A percentile compares a stretch with the other conserved stretches of the same genome.
Evolutionary conservation across 1,139 yeast species (phyloP).

Genomic region (Tardiomyces digboiensis): DNA sequence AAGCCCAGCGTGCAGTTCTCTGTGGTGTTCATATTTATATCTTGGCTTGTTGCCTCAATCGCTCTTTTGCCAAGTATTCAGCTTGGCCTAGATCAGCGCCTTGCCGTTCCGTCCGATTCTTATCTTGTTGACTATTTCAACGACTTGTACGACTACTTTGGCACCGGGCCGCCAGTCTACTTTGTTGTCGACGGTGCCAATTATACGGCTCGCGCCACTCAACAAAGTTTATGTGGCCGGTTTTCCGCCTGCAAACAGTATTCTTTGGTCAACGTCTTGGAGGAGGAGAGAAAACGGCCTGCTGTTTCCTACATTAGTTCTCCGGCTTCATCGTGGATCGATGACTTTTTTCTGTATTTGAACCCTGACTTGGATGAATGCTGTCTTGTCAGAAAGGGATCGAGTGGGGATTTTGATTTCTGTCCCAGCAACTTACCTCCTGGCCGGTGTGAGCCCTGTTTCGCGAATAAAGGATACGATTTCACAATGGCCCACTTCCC

Average conservation of each 20-base stretch:
- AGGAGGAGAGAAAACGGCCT: constrained; percentile 70
- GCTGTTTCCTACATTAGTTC: constrained; percentile 58
- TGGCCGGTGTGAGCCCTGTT: constrained; percentile 68
- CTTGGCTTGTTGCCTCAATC: constrained; percentile 60
- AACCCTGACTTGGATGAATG: constrained; percentile 85
- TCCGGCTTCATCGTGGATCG: constrained; percentile 89
- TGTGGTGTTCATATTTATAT: constrained; percentile 44
- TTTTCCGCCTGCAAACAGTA: constrained; percentile 74
- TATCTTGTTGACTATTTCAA: constrained; percentile 72
- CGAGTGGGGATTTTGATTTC: constrained; percentile 34
- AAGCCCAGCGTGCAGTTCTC: constrained; percentile 37
- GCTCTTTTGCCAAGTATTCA: constrained; percentile 58
- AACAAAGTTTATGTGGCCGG: constrained; percentile 75
- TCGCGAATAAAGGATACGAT: constrained; percentile 51
- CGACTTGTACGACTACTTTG: constrained; percentile 61
- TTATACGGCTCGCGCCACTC: constrained; percentile 49
- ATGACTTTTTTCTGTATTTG: constrained; percentile 79
- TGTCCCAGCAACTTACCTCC: constrained; percentile 38
- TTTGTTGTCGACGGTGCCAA: constrained; percentile 64
- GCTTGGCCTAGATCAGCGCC: constrained; percentile 80
- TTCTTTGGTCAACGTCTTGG: constrained; percentile 76
- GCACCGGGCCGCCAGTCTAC: constrained; percentile 89
- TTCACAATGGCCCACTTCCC: constrained; percentile 82
- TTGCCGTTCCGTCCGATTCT: constrained; percentile 79
- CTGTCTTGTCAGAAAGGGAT: constrained; percentile 47